A percentile compares a stretch with the other conserved stretches of the same genome.
phyloP scores from a whole-genome alignment of 768 basidiomycete genomes.

The Imleria badia region DNA sequence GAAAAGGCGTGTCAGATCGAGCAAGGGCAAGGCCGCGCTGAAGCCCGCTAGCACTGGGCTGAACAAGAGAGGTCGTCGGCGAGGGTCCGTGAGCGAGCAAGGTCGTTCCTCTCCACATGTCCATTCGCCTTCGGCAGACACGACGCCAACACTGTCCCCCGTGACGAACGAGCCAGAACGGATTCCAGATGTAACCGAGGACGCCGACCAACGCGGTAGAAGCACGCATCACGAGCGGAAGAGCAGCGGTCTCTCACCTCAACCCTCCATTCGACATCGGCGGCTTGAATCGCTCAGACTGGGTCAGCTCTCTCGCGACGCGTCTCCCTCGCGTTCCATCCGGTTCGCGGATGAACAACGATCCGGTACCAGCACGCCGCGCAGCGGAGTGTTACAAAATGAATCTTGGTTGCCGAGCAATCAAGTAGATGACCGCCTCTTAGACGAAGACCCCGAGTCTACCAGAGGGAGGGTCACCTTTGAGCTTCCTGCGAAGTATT shows the following conservation, averaged over 20 bases:
- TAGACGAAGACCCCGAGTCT: conserved; percentile 18
- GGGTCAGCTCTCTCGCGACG: conserved; percentile 33
- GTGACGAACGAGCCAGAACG: conserved; percentile 7
- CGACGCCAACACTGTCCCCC: neutral
- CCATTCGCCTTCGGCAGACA: neutral
- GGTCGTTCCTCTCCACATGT: neutral
- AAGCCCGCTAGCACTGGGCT: neutral
- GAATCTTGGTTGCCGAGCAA: conserved; percentile 14
- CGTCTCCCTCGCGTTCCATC: conserved; percentile 48
- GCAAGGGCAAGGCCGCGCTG: conserved; percentile 15
- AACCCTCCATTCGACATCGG: conserved; percentile 27
- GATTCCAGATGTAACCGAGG: conserved; percentile 3
- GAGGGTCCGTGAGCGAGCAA: conserved; percentile 15
- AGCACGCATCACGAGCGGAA: conserved; percentile 16
- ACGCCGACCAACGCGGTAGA: conserved; percentile 24
- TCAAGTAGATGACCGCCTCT: conserved; percentile 5
- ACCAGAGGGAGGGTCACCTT: conserved; percentile 19
- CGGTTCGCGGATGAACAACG: conserved; percentile 43
- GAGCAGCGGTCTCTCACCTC: conserved; percentile 13
- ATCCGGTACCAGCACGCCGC: conserved; percentile 22
- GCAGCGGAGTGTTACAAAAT: conserved; percentile 16
- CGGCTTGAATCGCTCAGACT: conserved; percentile 30
- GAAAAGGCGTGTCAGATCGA: conserved; percentile 27
- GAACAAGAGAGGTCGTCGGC: conserved; percentile 12
- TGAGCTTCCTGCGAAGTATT: conserved; percentile 16